Percentiles rank a stretch among this genome's conserved stretches.
Evolutionary conservation across 805 yeast species (phyloP).

Genomic region (Zygosaccharomyces kombuchaensis): DNA sequence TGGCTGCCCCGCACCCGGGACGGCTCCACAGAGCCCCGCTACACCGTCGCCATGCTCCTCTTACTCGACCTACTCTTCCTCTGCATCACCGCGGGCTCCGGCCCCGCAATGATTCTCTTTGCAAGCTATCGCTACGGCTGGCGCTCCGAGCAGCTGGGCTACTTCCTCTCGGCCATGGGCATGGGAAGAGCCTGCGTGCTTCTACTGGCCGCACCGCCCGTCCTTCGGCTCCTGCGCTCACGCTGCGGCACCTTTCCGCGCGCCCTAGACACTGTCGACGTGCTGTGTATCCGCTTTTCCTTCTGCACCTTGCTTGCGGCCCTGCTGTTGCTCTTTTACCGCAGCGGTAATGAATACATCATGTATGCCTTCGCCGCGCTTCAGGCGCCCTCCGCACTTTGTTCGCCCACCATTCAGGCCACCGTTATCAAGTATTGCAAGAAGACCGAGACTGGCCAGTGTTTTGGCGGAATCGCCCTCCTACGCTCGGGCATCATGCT

Average conservation of each 20-base stretch:
- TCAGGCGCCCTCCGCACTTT: constrained; percentile 46
- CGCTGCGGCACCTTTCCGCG: constrained; percentile 35
- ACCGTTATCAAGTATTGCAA: constrained; percentile 58
- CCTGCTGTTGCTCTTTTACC: not conserved
- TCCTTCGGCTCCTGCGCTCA: constrained; percentile 37
- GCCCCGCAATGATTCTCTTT: constrained; percentile 46
- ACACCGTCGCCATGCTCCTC: constrained; percentile 47
- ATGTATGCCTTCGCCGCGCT: constrained; percentile 35
- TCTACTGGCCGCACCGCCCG: constrained; percentile 48
- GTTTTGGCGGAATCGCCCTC: constrained; percentile 66
- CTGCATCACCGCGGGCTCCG: constrained; percentile 39
- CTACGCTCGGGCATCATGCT: constrained; percentile 48
- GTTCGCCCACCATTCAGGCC: constrained; percentile 56
- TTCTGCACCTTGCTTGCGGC: constrained; percentile 27
- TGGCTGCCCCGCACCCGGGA: constrained; percentile 40
- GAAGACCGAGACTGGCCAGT: constrained; percentile 59
- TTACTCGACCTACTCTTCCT: constrained; percentile 43
- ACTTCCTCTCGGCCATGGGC: constrained; percentile 50
- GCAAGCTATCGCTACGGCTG: constrained; percentile 52
- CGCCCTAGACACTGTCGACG: constrained; percentile 53
- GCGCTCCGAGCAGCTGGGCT: constrained; percentile 52
- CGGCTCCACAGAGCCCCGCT: constrained; percentile 38
- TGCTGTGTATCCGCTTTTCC: constrained; percentile 37
- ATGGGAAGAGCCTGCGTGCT: constrained; percentile 46
- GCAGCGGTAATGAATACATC: constrained; percentile 16